phyloP scores from a whole-genome alignment of 2,329 filamentous ascomycete genomes.

The Talaromyces sp. region DNA sequence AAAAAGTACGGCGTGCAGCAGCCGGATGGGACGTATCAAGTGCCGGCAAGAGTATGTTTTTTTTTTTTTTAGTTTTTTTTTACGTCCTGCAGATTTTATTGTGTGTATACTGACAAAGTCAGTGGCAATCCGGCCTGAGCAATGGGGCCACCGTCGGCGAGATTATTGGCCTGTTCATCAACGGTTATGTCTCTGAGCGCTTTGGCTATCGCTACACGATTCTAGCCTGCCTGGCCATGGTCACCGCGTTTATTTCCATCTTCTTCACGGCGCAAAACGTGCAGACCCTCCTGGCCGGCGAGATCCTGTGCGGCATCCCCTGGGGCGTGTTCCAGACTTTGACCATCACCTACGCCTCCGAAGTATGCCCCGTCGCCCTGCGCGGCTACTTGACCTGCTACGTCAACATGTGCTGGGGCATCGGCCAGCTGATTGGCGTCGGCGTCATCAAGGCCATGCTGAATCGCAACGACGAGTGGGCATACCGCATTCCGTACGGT shows the following conservation, averaged over 20 bases:
- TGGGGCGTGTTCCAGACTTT: slow-evolving; percentile 50
- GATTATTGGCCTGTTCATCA: slow-evolving; percentile 48
- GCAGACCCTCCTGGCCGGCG: slow-evolving; percentile 43
- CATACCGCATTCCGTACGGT: slow-evolving; percentile 48
- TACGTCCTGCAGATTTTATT: too few relatives aligned
- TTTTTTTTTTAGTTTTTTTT: neutral
- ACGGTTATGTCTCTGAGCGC: slow-evolving; percentile 46
- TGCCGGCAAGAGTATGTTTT: slow-evolving; percentile 31
- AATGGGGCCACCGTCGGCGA: slow-evolving; percentile 41
- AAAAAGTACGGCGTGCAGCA: slow-evolving; percentile 33
- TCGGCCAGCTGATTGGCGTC: slow-evolving; percentile 48
- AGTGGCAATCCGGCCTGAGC: slow-evolving; percentile 43
- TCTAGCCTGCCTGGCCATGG: slow-evolving; percentile 41
- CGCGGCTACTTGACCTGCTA: slow-evolving; percentile 43
- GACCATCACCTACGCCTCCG: slow-evolving; percentile 43
- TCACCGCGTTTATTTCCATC: slow-evolving; percentile 45
- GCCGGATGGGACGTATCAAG: slow-evolving; percentile 31
- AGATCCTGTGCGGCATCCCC: slow-evolving; percentile 47
- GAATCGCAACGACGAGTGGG: slow-evolving; percentile 42
- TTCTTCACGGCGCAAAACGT: slow-evolving; percentile 49
- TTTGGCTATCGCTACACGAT: slow-evolving; percentile 50
- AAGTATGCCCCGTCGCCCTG: slow-evolving; percentile 43
- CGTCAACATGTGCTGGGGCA: slow-evolving; percentile 43
- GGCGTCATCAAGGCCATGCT: slow-evolving; percentile 48
- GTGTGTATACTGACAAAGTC: neutral